phyloP scores from a whole-genome alignment of 2,329 filamentous ascomycete species.

The Epichloe hybrida region DNA sequence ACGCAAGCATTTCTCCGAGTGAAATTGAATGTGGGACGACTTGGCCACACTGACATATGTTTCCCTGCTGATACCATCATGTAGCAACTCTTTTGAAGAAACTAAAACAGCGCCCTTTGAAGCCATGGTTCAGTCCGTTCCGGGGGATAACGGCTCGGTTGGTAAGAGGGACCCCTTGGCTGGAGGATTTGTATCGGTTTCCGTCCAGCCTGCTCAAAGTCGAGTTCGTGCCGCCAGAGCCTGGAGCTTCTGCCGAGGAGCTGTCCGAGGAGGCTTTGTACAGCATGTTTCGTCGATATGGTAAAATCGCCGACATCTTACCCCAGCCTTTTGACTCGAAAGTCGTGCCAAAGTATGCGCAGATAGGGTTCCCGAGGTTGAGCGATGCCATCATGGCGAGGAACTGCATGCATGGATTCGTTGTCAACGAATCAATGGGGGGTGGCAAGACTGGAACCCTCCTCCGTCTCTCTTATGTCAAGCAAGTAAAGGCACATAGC shows the following conservation, averaged over 20 bases:
- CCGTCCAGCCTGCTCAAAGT: slow-evolving; percentile 65
- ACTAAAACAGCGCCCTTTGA: slow-evolving; percentile 57
- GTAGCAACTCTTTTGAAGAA: slow-evolving; percentile 42
- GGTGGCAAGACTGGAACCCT: slow-evolving; percentile 65
- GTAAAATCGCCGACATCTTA: slow-evolving; percentile 76
- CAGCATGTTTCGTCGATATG: slow-evolving; percentile 75
- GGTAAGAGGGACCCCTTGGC: slow-evolving; percentile 79
- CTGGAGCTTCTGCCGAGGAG: slow-evolving; percentile 61
- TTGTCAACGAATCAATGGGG: slow-evolving; percentile 56
- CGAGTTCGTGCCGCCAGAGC: slow-evolving; percentile 65
- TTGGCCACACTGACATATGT: background rate
- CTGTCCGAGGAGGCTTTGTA: slow-evolving; percentile 80
- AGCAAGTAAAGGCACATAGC: slow-evolving; percentile 61
- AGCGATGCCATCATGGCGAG: slow-evolving; percentile 75
- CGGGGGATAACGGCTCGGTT: slow-evolving; percentile 54
- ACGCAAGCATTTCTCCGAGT: slow-evolving; percentile 23
- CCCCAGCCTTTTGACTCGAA: slow-evolving; percentile 80
- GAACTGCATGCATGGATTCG: slow-evolving; percentile 81
- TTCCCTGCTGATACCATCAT: background rate
- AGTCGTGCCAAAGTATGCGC: slow-evolving; percentile 64
- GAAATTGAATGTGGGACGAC: slow-evolving; percentile 27
- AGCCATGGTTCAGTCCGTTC: slow-evolving; percentile 85
- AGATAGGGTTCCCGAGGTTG: slow-evolving; percentile 60
- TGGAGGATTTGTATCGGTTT: slow-evolving; percentile 79
- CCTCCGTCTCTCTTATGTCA: slow-evolving; percentile 73